These are phyloP conservation scores for Helenozyma baotianmanensis DNA, from an alignment of 805 yeast genomes.

Conservation along the genomic window DNA sequence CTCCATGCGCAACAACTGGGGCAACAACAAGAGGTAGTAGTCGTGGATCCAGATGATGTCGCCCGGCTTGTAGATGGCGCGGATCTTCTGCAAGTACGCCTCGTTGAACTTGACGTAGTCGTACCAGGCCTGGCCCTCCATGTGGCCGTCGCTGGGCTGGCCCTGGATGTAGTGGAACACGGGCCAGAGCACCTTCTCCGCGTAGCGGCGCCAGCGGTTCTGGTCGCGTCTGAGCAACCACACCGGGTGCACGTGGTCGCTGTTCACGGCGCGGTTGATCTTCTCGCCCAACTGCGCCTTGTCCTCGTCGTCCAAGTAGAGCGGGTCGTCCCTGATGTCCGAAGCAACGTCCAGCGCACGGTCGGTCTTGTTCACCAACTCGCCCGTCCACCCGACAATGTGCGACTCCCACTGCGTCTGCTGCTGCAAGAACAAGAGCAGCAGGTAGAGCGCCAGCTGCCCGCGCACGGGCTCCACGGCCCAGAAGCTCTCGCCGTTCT, in stretches of 20 bases:
- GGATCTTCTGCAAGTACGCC: slow-evolving; percentile 77
- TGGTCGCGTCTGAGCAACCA: slow-evolving; percentile 83
- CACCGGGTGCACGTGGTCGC: slow-evolving; percentile 70
- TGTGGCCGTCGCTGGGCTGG: slow-evolving; percentile 62
- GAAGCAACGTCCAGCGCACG: slow-evolving; percentile 12
- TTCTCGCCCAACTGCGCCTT: slow-evolving; percentile 46
- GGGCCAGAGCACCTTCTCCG: slow-evolving; percentile 92
- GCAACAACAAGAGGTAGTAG: slow-evolving; percentile 75
- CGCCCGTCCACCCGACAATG: slow-evolving; percentile 95
- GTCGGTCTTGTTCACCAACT: slow-evolving; percentile 42
- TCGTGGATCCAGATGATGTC: slow-evolving; percentile 93
- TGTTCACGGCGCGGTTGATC: slow-evolving; percentile 42
- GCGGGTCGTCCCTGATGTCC: slow-evolving; percentile 51
- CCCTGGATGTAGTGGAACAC: slow-evolving; percentile 89
- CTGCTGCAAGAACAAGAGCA: slow-evolving; percentile 58
- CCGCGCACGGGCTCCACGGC: slow-evolving; percentile 67
- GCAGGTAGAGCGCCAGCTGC: slow-evolving; percentile 77
- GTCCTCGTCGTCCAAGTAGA: slow-evolving; percentile 53
- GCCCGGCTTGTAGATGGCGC: slow-evolving; percentile 74
- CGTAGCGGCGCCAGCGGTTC: slow-evolving; percentile 80
- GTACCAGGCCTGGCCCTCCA: slow-evolving; percentile 71
- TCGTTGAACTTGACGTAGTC: slow-evolving; percentile 89
- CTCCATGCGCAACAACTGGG: slow-evolving; percentile 76
- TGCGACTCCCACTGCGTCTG: slow-evolving; percentile 84
- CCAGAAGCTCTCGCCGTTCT: slow-evolving; percentile 42